Conservation (phyloP, 805 yeast species). For the Komagataella mondaviorum region DNA sequence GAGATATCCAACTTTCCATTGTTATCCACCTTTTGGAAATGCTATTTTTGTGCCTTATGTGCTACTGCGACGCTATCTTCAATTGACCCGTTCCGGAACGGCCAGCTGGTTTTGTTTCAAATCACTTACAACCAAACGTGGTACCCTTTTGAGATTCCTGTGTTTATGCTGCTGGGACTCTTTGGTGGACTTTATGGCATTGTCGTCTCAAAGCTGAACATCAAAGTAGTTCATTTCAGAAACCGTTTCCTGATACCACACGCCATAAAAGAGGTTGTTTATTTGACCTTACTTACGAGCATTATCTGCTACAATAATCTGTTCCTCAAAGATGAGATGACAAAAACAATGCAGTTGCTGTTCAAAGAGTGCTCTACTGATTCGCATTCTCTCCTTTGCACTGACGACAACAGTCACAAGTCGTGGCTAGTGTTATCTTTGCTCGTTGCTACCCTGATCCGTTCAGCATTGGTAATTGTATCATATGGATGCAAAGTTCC, state of each 20-base stretch:
- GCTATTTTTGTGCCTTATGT: conserved; percentile 80
- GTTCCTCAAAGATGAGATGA: conserved; percentile 80
- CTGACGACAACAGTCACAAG: conserved; percentile 18
- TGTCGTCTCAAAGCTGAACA: conserved; percentile 59
- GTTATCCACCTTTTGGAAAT: conserved; percentile 75
- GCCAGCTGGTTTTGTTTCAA: conserved; percentile 86
- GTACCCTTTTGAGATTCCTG: conserved; percentile 77
- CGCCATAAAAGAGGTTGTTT: conserved; percentile 60
- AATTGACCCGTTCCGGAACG: conserved; percentile 86
- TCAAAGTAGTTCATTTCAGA: conserved; percentile 64
- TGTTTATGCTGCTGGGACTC: conserved; percentile 65
- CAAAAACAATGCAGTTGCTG: conserved; percentile 82
- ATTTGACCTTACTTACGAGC: conserved; percentile 59
- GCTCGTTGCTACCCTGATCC: conserved; percentile 52
- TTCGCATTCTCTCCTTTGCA: conserved; percentile 19
- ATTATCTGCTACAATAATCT: conserved; percentile 72
- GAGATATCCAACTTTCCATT: conserved; percentile 72
- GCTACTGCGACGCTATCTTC: conserved; percentile 74
- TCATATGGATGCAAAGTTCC: conserved; percentile 93
- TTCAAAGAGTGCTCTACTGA: conserved; percentile 66
- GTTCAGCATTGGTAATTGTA: conserved; percentile 62
- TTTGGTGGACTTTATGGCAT: conserved; percentile 92
- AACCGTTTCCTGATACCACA: conserved; percentile 45
- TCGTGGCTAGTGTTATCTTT: conserved; percentile 31
- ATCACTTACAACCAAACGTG: conserved; percentile 81